Evolutionary conservation across 2,329 filamentous ascomycete species (phyloP), one percentile per base, ranked within the genome.

Genomic region (Arachnomyces sp.): DNA sequence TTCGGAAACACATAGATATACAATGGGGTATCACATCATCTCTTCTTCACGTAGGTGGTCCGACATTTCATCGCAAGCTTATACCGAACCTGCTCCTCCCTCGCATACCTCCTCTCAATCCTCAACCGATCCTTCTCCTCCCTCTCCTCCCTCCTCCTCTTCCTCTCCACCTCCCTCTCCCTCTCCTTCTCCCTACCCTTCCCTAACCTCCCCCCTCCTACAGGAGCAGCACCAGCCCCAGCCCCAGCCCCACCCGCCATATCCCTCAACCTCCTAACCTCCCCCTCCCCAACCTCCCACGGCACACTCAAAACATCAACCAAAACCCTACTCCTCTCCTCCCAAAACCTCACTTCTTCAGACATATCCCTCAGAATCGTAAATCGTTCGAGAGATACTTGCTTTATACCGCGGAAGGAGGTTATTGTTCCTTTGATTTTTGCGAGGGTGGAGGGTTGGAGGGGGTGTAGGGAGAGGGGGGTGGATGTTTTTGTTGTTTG

Each of bases 361-460:
- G 68, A 67, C 11, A 75, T 80, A 31, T 71, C 68, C 2, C 54
- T 53, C 1, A 81, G 54, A 0, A 69, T 42, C 30, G 57, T 62
- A 6, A 76, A 63, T 3, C 74, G 67, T 52, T 79, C 74, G 17
- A 79, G 55, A 12, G 73, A 62, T 7, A 81, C 44, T 49, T 81
- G 77, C 44, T 70, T 69, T 9, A 55, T 52, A 3, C 59, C 56
- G 4, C 75, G 68, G 50, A 75, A 80, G 8, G 55, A 60, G 1
- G 65, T 66, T 7, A 81, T 62, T 0, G 71, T 75, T 18, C 77
- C 75, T 49, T 81, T 80, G 3, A 72, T 62, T 43, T 77, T 77
- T 2, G 79, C 55, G 5, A 75, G 62, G 0, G 65, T 64, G 3
- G 77, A 77, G 1, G 74, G 55, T 2, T 65, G 56, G 9, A 77